Evolutionary conservation across 352 stramenopile genomes (phyloP).

Genomic region (Phytophthora europaea): DNA sequence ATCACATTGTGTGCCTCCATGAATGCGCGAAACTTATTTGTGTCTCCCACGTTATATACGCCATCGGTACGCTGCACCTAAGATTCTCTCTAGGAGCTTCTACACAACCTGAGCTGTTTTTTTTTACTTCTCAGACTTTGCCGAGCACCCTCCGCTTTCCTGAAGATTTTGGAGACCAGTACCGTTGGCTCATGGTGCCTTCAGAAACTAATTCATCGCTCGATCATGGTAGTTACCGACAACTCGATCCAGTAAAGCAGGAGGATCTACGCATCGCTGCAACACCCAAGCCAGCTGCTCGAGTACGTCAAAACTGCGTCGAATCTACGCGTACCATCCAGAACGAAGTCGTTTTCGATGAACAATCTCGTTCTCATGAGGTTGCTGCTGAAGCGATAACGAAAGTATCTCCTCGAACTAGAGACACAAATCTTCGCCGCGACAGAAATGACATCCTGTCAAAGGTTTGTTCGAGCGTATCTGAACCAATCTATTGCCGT

Average conservation of each 20-base stretch:
- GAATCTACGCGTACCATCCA: constrained; percentile 7
- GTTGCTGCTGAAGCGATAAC: constrained; percentile 5
- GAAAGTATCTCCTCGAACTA: constrained; percentile 29
- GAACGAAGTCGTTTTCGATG: constrained; percentile 5
- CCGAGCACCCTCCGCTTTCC: constrained; percentile 48
- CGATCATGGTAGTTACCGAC: constrained; percentile 8
- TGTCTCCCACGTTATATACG: constrained; percentile 60
- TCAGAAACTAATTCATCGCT: constrained; percentile 8
- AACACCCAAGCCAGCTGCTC: constrained; percentile 3
- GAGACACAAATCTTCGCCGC: constrained; percentile 42
- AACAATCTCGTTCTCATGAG: constrained; percentile 3
- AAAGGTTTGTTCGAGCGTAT: constrained; percentile 25
- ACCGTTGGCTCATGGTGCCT: constrained; percentile 48
- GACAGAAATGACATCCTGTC: constrained; percentile 48
- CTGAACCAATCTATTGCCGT: not conserved
- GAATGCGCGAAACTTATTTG: constrained; percentile 75
- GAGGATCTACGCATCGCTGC: constrained; percentile 38
- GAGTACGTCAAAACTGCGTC: constrained; percentile 16
- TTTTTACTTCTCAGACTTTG: constrained; percentile 45
- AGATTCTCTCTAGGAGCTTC: not conserved
- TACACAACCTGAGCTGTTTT: not conserved
- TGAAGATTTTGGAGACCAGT: constrained; percentile 32
- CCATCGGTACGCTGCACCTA: constrained; percentile 39
- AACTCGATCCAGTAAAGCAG: constrained; percentile 20
- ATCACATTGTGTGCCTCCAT: constrained; percentile 75